Conservation (phyloP, 192 early-diverging fungal species). For the Polychytrium aggregatum region DNA sequence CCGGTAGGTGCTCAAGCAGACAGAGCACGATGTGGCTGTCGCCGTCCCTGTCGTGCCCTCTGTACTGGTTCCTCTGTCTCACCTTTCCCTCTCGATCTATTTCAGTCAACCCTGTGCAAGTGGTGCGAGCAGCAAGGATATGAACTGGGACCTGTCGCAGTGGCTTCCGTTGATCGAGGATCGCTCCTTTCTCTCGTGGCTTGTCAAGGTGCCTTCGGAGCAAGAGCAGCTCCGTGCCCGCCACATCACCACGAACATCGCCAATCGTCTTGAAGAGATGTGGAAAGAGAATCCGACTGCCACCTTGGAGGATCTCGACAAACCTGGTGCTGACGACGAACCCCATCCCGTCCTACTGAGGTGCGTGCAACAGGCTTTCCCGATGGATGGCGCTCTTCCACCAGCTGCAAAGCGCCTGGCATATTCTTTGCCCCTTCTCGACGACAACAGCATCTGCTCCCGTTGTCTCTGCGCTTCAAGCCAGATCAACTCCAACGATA, state of each 20-base stretch:
- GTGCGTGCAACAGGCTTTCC: too few relatives aligned
- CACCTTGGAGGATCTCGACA: conserved; percentile 70
- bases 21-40: too few relatives aligned
- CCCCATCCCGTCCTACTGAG: conserved; percentile 69
- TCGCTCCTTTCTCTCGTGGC: conserved; percentile 86
- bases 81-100: background rate
- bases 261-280: conserved; percentile 75
- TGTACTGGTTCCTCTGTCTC: background rate
- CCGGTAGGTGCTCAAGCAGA: conserved; percentile 39
- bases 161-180: conserved; percentile 97
- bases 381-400: too few relatives aligned
- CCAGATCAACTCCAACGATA: too few relatives aligned
- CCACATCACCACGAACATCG: conserved; percentile 70
- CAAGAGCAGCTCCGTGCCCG: conserved; percentile 75
- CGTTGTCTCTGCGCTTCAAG: too few relatives aligned
- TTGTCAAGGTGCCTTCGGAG: conserved; percentile 81
- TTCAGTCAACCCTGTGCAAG: conserved; percentile 82
- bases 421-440: too few relatives aligned
- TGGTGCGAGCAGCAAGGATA: conserved; percentile 73
- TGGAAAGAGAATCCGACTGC: conserved; percentile 72
- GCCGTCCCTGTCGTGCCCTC: background rate
- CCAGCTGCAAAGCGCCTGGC: too few relatives aligned
- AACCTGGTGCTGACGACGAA: conserved; percentile 73
- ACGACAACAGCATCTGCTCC: too few relatives aligned
- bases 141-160: conserved; percentile 91